A percentile compares a stretch with the other conserved stretches of the same genome.
These are phyloP conservation scores for Sphaerobolus stellatus DNA, from an alignment of 1,284 basidiomycete genomes.

Conservation along the genomic window DNA sequence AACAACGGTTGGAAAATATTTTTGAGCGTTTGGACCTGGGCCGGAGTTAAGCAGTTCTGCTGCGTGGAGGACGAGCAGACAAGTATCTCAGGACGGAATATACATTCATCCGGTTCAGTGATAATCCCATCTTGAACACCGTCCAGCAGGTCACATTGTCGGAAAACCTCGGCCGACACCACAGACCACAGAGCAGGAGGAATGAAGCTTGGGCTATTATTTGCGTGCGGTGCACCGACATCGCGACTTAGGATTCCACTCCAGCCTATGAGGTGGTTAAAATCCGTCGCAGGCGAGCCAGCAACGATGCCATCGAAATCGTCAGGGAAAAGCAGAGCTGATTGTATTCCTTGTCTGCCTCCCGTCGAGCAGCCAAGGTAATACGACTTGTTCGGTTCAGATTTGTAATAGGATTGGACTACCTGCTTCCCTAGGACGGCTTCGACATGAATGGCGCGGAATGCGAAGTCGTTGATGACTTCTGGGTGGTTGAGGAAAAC, in stretches of 20 bases:
- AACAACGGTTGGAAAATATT: constrained; percentile 32
- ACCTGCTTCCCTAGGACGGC: constrained; percentile 27
- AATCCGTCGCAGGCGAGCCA: constrained; percentile 29
- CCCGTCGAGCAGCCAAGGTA: constrained; percentile 31
- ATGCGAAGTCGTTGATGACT: constrained; percentile 28
- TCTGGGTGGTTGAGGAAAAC: constrained; percentile 25
- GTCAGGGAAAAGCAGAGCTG: constrained; percentile 22
- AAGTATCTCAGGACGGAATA: constrained; percentile 24
- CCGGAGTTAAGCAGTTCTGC: constrained; percentile 33
- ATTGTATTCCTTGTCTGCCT: constrained; percentile 25
- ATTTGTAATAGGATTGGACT: constrained; percentile 22
- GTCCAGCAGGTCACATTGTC: constrained; percentile 26
- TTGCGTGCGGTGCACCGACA: constrained; percentile 24
- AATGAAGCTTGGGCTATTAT: constrained; percentile 22
- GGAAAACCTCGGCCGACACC: constrained; percentile 27
- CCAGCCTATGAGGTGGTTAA: constrained; percentile 7
- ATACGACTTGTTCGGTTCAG: constrained; percentile 22
- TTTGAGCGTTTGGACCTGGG: constrained; percentile 33
- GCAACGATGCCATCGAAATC: constrained; percentile 33
- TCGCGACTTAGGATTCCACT: constrained; percentile 17
- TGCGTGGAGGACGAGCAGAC: constrained; percentile 21
- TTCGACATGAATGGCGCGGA: constrained; percentile 27
- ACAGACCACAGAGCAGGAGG: constrained; percentile 24
- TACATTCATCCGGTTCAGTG: constrained; percentile 27
- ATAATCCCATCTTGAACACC: constrained; percentile 34